Percentiles rank a stretch among this genome's conserved stretches.
Conservation (phyloP, 2,329 filamentous ascomycete species). For the Beauveria scarabaeidicola region DNA sequence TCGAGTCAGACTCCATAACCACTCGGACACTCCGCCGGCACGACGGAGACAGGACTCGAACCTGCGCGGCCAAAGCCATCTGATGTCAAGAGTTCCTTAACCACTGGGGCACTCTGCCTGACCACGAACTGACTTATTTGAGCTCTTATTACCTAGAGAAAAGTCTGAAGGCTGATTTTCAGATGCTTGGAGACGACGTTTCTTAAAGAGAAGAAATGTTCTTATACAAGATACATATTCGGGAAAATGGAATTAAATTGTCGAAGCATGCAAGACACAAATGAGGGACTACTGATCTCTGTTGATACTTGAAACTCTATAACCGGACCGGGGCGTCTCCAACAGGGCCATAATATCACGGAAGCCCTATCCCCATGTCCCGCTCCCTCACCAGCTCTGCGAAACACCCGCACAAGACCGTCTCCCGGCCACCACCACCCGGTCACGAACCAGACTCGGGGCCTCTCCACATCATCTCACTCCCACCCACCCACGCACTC, state of each 20-base stretch:
- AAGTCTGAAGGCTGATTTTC: too few species aligned
- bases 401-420: neutral
- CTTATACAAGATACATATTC: too few species aligned
- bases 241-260: too few species aligned
- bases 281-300: too few species aligned
- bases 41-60: constrained; percentile 9
- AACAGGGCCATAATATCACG: neutral
- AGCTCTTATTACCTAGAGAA: too few species aligned
- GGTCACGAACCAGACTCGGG: constrained; percentile 7
- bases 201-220: too few species aligned
- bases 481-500: neutral
- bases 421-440: neutral
- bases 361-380: neutral
- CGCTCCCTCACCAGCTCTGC: neutral
- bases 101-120: constrained; percentile 3
- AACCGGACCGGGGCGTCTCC: neutral
- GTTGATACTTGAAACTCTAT: neutral
- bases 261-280: too few species aligned
- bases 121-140: neutral
- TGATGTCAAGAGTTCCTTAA: neutral
- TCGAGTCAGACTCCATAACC: neutral
- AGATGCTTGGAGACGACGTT: too few species aligned
- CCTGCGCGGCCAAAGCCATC: constrained; percentile 1
- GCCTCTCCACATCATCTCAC: neutral
- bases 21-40: constrained; percentile 1